phyloP scores from a whole-genome alignment of 495 filamentous ascomycete species.

The Xylaria venustula region DNA sequence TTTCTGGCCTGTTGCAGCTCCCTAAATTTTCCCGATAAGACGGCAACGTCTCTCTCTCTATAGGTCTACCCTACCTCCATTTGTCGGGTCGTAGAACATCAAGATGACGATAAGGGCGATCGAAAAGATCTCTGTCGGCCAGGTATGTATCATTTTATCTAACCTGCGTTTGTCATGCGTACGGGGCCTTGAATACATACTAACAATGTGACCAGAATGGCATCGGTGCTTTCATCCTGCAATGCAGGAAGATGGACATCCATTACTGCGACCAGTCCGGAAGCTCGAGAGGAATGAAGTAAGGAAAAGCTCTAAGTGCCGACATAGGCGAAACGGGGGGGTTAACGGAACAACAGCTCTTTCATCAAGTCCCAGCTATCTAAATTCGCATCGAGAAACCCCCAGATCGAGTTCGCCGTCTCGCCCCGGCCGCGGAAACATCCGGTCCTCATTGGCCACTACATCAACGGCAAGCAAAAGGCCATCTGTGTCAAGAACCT shows the following conservation, averaged over 20 bases:
- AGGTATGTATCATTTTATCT: slow-evolving; percentile 42
- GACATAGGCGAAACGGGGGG: neutral
- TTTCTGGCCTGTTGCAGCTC: neutral
- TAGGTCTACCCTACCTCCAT: neutral
- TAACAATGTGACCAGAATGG: slow-evolving; percentile 66
- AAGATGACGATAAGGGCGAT: slow-evolving; percentile 69
- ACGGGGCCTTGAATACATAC: neutral
- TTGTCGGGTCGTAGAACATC: slow-evolving; percentile 12
- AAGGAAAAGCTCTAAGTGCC: slow-evolving; percentile 32
- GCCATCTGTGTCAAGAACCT: slow-evolving; percentile 87
- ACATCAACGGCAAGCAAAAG: slow-evolving; percentile 86
- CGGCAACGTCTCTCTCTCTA: no score
- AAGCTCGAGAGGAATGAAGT: slow-evolving; percentile 94
- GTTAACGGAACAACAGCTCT: slow-evolving; percentile 44
- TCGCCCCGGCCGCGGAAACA: slow-evolving; percentile 85
- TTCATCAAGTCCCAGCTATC: slow-evolving; percentile 78
- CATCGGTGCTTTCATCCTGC: slow-evolving; percentile 92
- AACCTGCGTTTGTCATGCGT: neutral
- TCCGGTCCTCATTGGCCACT: slow-evolving; percentile 81
- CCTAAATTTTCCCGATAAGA: slow-evolving; percentile 2
- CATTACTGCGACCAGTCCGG: slow-evolving; percentile 96
- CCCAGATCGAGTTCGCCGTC: slow-evolving; percentile 86
- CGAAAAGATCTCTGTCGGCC: slow-evolving; percentile 57
- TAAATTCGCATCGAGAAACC: slow-evolving; percentile 73
- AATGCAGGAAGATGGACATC: slow-evolving; percentile 93